Evolutionary conservation across 306 rosid genomes (phyloP), one percentile per base, ranked within the genome.

Genomic region (Fagus crenata): DNA sequence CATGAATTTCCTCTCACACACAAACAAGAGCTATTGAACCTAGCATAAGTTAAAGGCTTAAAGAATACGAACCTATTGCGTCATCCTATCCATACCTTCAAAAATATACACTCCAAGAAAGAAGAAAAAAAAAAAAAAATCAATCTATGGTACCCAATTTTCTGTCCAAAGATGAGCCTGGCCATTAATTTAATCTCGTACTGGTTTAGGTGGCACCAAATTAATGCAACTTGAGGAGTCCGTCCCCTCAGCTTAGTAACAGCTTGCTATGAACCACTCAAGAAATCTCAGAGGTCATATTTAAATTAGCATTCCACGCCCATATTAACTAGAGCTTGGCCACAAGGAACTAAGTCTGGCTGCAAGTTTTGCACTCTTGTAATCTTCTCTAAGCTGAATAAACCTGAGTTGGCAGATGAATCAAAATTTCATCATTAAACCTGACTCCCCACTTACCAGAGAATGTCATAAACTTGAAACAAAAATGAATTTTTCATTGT

Each of bases 321-420:
- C 75, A 72, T 49, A 76, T 92, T 83, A 87, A 78, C 78, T 69
- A 22, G 76, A 77, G 85, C 89, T 84, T 73, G 90, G 80, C 96
- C 92, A 95, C 86, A 92, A 80, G 78, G 99, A 95, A 85, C 96
- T 89, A 54, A 95, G 86, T 78, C 85, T 91, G 64, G 97, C 72
- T 55, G 93, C 98, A 75, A 92, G 96, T 83, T 92, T 95, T 81
- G 97, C 99, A 76, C 97, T 93, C 85, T 92, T 95, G 88, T 88
- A 89, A 81, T 95, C 99, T 28, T 95, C 97, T 82, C 97, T 86
- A 64, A 95, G 97, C 87, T 88, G 96, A 87, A 95, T 88, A 84
- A 95, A 92, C 86, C 97, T 91, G 82, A 76, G 82, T 72, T 41
- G 15, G 67, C 56, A 87, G 28, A 77, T 65, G 69, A 80, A 82